Percentiles rank a stretch among this genome's conserved stretches.
These are phyloP conservation scores for Rubus parviflorus DNA, from an alignment of 306 rosid genomes.

Conservation along the genomic window DNA sequence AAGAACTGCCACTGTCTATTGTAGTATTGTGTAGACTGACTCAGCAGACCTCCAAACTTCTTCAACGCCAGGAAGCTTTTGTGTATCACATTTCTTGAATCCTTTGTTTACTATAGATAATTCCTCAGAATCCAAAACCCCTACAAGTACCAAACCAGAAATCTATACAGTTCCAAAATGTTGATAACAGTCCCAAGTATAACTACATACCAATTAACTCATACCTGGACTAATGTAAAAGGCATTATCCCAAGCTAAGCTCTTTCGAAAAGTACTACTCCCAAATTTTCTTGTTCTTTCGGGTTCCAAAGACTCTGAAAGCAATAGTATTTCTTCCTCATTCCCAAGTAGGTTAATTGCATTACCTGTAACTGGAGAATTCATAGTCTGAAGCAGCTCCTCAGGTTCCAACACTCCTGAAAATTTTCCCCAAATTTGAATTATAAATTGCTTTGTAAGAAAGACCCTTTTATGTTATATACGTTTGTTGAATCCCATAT, in stretches of 20 bases:
- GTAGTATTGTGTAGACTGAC: conserved; percentile 29
- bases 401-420: conserved; percentile 68
- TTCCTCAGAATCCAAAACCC: conserved; percentile 39
- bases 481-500: neutral
- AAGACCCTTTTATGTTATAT: neutral
- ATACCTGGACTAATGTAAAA: conserved; percentile 62
- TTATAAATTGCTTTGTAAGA: neutral
- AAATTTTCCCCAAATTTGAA: neutral
- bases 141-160: neutral
- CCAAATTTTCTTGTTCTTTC: conserved; percentile 19
- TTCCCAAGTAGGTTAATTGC: conserved; percentile 28
- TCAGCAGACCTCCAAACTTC: conserved; percentile 46
- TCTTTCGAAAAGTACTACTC: conserved; percentile 36
- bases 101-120: conserved; percentile 52
- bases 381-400: conserved; percentile 44
- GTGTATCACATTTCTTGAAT: conserved; percentile 36
- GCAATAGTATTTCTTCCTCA: conserved; percentile 36
- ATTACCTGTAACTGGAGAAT: conserved; percentile 15
- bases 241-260: conserved; percentile 71
- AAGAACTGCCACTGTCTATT: conserved; percentile 36
- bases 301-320: conserved; percentile 38
- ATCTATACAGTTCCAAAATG: neutral
- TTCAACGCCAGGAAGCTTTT: conserved; percentile 27
- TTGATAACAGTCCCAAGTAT: neutral
- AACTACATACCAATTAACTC: neutral